phyloP scores from a whole-genome alignment of 1,284 basidiomycete species.

The Boletellus sp. region DNA sequence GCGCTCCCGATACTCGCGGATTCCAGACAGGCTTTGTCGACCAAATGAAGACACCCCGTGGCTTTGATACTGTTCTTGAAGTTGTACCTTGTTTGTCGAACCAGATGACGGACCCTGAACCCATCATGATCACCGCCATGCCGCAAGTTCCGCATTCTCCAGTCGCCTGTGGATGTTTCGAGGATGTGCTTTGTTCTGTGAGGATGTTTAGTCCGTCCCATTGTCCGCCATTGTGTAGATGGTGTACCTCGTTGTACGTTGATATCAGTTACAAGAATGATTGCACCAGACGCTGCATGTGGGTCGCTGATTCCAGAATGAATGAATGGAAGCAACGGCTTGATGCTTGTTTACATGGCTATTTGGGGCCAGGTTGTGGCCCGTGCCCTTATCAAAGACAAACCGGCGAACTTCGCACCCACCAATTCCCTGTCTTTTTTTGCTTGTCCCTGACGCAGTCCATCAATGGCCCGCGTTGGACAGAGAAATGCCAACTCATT shows the following conservation, averaged over 20 bases:
- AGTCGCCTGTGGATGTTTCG: neutral
- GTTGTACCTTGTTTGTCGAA: no score
- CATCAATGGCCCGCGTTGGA: conserved; percentile 6
- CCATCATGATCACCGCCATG: neutral
- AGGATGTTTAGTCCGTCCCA: neutral
- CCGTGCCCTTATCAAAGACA: neutral
- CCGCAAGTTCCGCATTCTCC: no score
- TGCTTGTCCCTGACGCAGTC: conserved; percentile 1
- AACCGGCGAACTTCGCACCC: neutral
- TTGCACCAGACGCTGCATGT: neutral
- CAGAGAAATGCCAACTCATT: conserved; percentile 7
- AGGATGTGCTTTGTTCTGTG: neutral
- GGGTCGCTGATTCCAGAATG: neutral
- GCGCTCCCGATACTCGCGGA: conserved; percentile 23
- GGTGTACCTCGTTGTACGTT: neutral
- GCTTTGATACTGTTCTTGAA: conserved; percentile 8
- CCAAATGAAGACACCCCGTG: conserved; percentile 16
- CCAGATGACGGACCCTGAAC: conserved; percentile 10
- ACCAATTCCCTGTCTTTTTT: neutral
- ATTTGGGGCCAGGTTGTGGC: conserved; percentile 2
- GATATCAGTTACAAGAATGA: neutral
- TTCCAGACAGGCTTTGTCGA: conserved; percentile 28
- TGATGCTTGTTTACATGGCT: conserved; percentile 21
- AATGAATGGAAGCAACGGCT: conserved; percentile 1
- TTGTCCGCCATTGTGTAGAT: neutral